Evolutionary conservation across 129 eudicot genomes (phyloP), one percentile per base, ranked within the genome.

Genomic region (Solidago caesia): DNA sequence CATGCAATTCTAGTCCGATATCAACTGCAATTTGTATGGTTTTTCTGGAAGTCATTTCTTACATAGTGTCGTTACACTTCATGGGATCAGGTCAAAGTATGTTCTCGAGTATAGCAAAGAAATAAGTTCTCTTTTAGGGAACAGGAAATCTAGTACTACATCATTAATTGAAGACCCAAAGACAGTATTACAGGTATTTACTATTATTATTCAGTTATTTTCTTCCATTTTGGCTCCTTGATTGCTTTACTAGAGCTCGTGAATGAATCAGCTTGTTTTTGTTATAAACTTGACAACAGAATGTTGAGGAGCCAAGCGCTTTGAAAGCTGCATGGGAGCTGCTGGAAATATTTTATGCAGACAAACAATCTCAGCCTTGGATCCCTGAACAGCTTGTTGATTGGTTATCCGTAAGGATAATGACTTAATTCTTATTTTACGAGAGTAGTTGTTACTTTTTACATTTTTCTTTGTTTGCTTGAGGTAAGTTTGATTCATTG

Each of bases 271-370:
- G 45, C 26, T 26, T 13, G 12, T 59, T 59, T 33, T 10, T 13
- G 77, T 2, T 64, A 57, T 75, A 33, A 71, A 29, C 53, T 79
- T 26, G 70, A 53, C 41, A 33, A 56, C 79, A 95, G 97, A 84
- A 71, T 66, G 83, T 64, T 47, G 91, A 85, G 75, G 87, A 91
- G 87, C 94, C 96, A 81, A 86, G 84, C 61, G 57, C 75, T 71
- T 71, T 91, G 76, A 95, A 85, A 85, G 97, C 99, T 78, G 99
- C 96, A 26, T 95, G 99, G 99, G 97, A 88, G 87, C 87, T 95
- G 72, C 53, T 95, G 87, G 94, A 91, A 59, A 82, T 95, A 70
- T 95, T 95, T 66, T 95, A 91, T 79, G 99, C 94, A 21, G 90
- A 95, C 87, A 85, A 91, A 78, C 86, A 80, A 70, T 88, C 89